phyloP scores from a whole-genome alignment of 2,329 filamentous ascomycete genomes.

The Colletotrichum truncatum region DNA sequence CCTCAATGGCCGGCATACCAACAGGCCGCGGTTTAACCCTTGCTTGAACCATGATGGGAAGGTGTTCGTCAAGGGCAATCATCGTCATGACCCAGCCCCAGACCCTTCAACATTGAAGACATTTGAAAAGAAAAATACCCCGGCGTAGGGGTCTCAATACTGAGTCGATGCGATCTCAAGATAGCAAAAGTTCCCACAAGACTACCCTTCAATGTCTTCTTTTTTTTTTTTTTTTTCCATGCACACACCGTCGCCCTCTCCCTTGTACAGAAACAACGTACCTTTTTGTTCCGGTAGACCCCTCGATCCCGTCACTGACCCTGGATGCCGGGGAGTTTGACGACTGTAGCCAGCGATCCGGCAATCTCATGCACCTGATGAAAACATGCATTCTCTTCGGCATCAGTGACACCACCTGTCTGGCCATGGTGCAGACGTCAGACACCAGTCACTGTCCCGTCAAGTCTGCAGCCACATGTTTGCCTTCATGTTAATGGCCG shows the following conservation, averaged over 20 bases:
- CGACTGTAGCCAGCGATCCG: conserved; percentile 9
- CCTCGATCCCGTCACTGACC: neutral
- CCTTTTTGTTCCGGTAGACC: neutral
- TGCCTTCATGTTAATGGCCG: neutral
- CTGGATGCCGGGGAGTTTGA: neutral
- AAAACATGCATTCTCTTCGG: conserved; percentile 5
- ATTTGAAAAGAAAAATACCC: conserved; percentile 2
- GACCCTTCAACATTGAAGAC: conserved; percentile 23
- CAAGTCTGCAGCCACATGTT: conserved; percentile 7
- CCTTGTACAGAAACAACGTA: neutral
- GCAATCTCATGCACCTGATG: conserved; percentile 19
- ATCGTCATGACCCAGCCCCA: neutral
- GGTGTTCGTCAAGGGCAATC: neutral
- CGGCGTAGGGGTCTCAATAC: neutral
- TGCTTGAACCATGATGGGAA: neutral
- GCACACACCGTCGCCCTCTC: neutral
- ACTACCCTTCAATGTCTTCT: conserved; percentile 1
- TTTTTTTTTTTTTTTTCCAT: conserved; percentile 1
- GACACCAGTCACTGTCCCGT: neutral
- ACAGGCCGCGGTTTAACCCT: neutral
- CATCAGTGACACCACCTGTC: neutral
- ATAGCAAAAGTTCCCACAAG: neutral
- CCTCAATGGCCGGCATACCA: neutral
- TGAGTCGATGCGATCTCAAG: neutral
- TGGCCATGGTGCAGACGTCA: conserved; percentile 4